Base-by-base conservation (phyloP, 2,329 filamentous ascomycete genomes). In the Ascochyta fabae region DNA sequence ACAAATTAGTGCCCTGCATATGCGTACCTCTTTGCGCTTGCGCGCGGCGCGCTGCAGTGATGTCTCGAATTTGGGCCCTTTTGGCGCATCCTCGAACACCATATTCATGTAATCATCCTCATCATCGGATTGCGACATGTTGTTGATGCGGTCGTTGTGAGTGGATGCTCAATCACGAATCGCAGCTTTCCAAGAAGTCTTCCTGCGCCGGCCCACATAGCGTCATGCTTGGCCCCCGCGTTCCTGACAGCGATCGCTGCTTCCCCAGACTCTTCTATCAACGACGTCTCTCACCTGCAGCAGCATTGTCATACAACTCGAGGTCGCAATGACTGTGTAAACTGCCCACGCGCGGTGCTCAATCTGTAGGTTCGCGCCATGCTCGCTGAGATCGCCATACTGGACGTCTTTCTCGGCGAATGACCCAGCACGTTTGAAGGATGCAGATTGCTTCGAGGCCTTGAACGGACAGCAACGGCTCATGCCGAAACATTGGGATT, bases 51-150 rank as follows among this genome's bases (percentile, higher is more conserved):
- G 82, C 68, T 90, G 86, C 1, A 87, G 79, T 22, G 86, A 85
- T 10, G 86, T 87, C 72, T 90, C 87, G 61, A 82, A 83, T 52
- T 70, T 69, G 7, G 77, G 70, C 26, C 73, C 71, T 16, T 75
- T 75, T 0, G 85, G 82, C 52, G 65, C 65, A 62, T 96, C 90
- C 16, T 85, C 83, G 72, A 99, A 93, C 13, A 88, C 83, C 94
- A 99, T 98, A 67, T 88, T 92, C 90, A 99, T 96, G 81, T 99
- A 98, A 77, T 99, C 95, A 61, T 97, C 92, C 60, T 92, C 91
- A 19, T 92, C 91, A 6, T 91, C 90, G 3, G 70, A 70, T 53
- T 71, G 60, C 58, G 69, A 64, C 72, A 75, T 74, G 38, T 33
- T 57, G 56, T 23, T 15, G 39, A 13, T 24, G 50, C 39, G 38